Conservation (phyloP, 2,329 filamentous ascomycete species). For the Diplocarpon rosae region DNA sequence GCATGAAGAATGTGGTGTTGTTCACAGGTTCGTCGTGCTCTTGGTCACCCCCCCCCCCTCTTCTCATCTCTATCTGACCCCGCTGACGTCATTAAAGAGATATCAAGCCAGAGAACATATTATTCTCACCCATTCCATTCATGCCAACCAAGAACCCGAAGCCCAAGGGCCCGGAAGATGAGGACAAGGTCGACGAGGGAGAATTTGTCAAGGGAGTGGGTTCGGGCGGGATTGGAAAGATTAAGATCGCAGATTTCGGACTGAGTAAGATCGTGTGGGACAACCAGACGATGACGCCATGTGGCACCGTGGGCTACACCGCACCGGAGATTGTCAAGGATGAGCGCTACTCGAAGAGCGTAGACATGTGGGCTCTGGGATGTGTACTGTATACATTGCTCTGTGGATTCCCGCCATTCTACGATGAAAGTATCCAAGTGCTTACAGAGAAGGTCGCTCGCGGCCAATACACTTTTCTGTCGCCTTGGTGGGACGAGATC, state of each 20-base stretch:
- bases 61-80: no score
- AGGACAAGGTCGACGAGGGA: conserved; percentile 94
- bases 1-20: conserved; percentile 88
- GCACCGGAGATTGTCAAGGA: conserved; percentile 98
- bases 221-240: conserved; percentile 79
- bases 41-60: background rate
- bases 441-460: conserved; percentile 95
- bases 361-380: conserved; percentile 98
- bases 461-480: conserved; percentile 94
- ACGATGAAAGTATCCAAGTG: conserved; percentile 95
- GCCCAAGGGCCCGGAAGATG: conserved; percentile 75
- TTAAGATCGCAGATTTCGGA: conserved; percentile 98
- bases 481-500: conserved; percentile 99
- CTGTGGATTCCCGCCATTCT: conserved; percentile 96
- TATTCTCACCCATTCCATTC: conserved; percentile 81
- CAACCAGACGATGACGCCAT: conserved; percentile 97
- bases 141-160: conserved; percentile 71
- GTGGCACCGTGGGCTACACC: conserved; percentile 94
- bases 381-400: conserved; percentile 95
- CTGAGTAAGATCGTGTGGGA: conserved; percentile 98
- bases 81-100: conserved; percentile 49
- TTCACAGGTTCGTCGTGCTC: conserved; percentile 72
- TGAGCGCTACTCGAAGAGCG: conserved; percentile 95
- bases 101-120: conserved; percentile 95
- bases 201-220: conserved; percentile 78